Conservation (phyloP, 2,329 filamentous ascomycete genomes). For the Xylariaceae sp. region DNA sequence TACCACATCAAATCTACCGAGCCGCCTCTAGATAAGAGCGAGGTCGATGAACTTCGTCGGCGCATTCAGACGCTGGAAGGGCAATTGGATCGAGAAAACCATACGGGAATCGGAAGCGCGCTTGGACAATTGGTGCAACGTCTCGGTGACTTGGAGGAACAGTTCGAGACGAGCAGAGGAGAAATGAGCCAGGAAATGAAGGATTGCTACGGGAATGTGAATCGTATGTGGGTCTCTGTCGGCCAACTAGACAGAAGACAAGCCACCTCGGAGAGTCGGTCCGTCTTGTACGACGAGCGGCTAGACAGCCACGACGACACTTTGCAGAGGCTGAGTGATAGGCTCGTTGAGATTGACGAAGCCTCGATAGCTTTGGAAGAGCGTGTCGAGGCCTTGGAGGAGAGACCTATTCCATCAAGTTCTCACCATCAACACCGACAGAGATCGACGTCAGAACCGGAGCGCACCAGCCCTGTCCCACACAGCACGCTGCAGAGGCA, state of each 20-base stretch:
- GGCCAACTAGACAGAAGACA: slow-evolving; percentile 50
- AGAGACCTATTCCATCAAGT: slow-evolving; percentile 39
- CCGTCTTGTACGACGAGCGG: slow-evolving; percentile 49
- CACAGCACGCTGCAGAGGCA: not conserved
- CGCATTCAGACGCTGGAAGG: slow-evolving; percentile 53
- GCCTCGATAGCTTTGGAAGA: slow-evolving; percentile 60
- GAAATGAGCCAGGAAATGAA: slow-evolving; percentile 60
- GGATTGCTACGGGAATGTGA: slow-evolving; percentile 60
- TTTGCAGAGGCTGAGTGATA: slow-evolving; percentile 53
- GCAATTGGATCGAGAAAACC: slow-evolving; percentile 46
- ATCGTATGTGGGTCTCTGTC: slow-evolving; percentile 59
- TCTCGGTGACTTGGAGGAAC: slow-evolving; percentile 59
- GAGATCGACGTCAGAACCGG: slow-evolving; percentile 38
- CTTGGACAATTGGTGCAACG: slow-evolving; percentile 46
- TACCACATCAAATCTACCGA: slow-evolving; percentile 60
- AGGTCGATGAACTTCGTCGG: slow-evolving; percentile 55
- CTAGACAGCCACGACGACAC: slow-evolving; percentile 48
- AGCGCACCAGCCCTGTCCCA: not conserved
- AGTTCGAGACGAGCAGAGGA: slow-evolving; percentile 57
- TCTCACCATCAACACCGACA: slow-evolving; percentile 37
- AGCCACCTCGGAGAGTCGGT: slow-evolving; percentile 45
- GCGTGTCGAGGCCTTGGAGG: slow-evolving; percentile 57
- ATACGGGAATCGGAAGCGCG: slow-evolving; percentile 45
- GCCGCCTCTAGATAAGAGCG: slow-evolving; percentile 49
- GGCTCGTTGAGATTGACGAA: slow-evolving; percentile 57